Conservation (phyloP, 345 rosid genomes). For the Camelina neglecta region DNA sequence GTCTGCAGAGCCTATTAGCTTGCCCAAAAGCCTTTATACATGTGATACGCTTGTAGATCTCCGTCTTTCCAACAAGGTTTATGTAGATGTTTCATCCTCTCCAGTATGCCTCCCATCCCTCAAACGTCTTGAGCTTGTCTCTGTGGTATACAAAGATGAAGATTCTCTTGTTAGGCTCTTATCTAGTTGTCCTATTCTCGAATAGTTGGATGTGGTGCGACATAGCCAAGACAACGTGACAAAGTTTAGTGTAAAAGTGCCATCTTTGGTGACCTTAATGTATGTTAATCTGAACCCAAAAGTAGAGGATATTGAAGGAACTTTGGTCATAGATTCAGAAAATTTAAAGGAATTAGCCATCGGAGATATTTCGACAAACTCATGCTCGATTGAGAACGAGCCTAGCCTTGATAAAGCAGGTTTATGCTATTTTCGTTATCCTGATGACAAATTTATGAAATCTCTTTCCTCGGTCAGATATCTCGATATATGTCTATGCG, state of each 20-base stretch:
- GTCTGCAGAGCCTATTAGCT: background rate
- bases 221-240: background rate
- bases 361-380: background rate
- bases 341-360: background rate
- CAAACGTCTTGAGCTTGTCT: background rate
- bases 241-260: background rate
- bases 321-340: background rate
- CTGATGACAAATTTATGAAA: background rate
- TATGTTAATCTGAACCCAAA: too few species aligned
- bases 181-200: constrained; percentile 2
- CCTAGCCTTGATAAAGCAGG: background rate
- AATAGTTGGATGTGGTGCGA: background rate
- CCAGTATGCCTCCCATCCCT: background rate
- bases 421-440: background rate
- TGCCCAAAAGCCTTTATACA: background rate
- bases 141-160: background rate
- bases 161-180: background rate
- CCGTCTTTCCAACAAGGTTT: background rate
- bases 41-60: background rate
- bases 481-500: too few species aligned
- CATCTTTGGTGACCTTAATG: background rate
- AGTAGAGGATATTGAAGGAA: background rate
- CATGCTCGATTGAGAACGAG: background rate
- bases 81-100: background rate
- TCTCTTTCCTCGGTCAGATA: too few species aligned